Evolutionary conservation across 2,329 filamentous ascomycete species (phyloP).

Genomic region (Trichoderma breve): DNA sequence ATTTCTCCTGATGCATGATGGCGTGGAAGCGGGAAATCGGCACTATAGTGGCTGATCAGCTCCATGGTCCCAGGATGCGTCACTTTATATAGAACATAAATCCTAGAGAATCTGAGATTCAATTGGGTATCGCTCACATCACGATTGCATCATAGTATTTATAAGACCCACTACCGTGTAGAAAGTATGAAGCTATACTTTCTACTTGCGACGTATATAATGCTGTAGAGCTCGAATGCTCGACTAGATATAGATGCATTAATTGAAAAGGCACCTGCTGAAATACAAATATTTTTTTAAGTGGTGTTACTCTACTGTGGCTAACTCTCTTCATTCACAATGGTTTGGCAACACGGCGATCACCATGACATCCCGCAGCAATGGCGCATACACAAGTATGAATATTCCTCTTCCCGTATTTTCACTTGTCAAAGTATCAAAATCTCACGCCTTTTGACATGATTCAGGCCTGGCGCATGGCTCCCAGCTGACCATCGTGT

Average conservation of each 20-base stretch:
- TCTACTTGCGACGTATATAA: background rate
- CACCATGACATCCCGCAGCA: conserved; percentile 51
- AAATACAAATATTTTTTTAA: background rate
- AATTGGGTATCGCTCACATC: background rate
- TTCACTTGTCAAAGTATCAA: background rate
- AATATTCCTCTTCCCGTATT: background rate
- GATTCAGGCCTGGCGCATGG: conserved; percentile 54
- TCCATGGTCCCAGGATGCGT: background rate
- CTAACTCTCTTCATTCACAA: conserved; percentile 29
- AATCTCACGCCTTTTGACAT: background rate
- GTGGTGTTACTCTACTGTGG: background rate
- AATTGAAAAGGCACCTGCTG: background rate
- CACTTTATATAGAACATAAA: background rate
- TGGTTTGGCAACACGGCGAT: conserved; percentile 52
- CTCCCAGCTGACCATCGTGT: conserved; percentile 61
- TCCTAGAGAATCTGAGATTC: background rate
- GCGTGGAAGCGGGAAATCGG: conserved; percentile 1
- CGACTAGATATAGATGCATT: background rate
- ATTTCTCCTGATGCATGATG: background rate
- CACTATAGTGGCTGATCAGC: conserved; percentile 5
- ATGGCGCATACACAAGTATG: conserved; percentile 47
- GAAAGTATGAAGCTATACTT: background rate
- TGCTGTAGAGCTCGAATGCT: background rate
- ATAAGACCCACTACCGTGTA: background rate
- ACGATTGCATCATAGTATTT: conserved; percentile 12